Percentiles rank a stretch among this genome's conserved stretches.
phyloP scores from a whole-genome alignment of 176 grass and related monocot genomes.

The Chloris gayana region DNA sequence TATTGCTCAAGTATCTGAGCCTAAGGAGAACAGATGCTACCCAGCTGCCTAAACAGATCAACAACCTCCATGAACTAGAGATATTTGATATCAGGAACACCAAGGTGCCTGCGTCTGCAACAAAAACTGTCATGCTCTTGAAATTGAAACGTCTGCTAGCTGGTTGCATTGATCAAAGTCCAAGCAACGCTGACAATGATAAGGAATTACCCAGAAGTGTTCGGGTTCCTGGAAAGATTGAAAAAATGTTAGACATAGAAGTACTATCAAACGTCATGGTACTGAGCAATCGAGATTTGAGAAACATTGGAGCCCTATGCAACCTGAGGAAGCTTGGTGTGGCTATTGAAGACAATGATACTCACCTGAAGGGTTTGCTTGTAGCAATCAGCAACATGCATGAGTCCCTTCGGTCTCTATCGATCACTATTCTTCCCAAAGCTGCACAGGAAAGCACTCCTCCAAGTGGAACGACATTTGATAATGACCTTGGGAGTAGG shows the following conservation, averaged over 20 bases:
- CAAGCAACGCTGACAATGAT: too few relatives aligned
- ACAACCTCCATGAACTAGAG: slow-evolving; percentile 32
- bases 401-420: not conserved
- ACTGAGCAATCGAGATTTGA: not conserved
- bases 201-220: not conserved
- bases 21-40: slow-evolving; percentile 16
- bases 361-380: not conserved
- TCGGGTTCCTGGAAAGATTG: not conserved
- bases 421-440: slow-evolving; percentile 2
- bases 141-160: slow-evolving; percentile 37
- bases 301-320: not conserved
- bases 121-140: not conserved
- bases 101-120: not conserved
- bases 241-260: slow-evolving; percentile 19
- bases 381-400: not conserved
- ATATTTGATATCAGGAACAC: slow-evolving; percentile 41
- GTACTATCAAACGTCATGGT: not conserved
- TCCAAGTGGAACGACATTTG: too few relatives aligned
- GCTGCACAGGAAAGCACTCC: too few relatives aligned
- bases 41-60: slow-evolving; percentile 17
- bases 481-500: too few relatives aligned
- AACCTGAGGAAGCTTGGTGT: slow-evolving; percentile 34
- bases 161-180: not conserved
- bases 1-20: slow-evolving; percentile 37
- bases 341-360: not conserved